Base-by-base conservation (phyloP, 2,329 filamentous ascomycete species). In the Ceratocystis cubensis region DNA sequence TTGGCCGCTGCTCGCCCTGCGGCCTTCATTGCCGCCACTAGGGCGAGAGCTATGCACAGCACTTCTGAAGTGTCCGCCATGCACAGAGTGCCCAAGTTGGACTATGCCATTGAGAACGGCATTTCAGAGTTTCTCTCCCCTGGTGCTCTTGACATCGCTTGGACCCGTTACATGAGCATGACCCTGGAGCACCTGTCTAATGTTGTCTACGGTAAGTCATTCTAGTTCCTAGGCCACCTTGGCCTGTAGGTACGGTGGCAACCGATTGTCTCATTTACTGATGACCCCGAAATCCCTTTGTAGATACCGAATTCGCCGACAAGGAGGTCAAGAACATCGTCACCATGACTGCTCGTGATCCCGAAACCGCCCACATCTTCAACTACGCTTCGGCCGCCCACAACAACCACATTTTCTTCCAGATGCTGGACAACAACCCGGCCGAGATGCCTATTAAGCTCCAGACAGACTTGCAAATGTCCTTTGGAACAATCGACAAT, bases 301-400 rank as follows among this genome's bases (percentile, higher is more conserved):
- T 71, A 91, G 88, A 84, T 71, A 87, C 83, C 71, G 79, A 84
- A 20, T 81, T 83, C 72, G 86, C 86, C 70, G 77, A 84, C 74
- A 78, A 81, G 70, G 78, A 81, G 63, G 76, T 84, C 69, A 86
- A 88, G 76, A 79, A 85, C 61, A 85, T 96, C 73, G 77, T 89
- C 73, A 80, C 93, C 73, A 80, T 84, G 73, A 87, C 87, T 68
- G 89, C 93, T 68, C 90, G 91, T 75, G 84, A 94, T 73, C 88
- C 93, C 57, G 81, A 81, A 71, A 81, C 83, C 69, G 94, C 94
- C 53, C 81, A 87, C 71, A 80, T 88, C 74, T 99, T 99, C 85
- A 99, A 97, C 83, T 85, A 95, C 75, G 94, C 94, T 75, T 96
- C 90, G 72, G 96, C 96, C 89, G 89, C 91, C 66, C 88, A 89